These are phyloP conservation scores for Hansenula lynferdii DNA, from an alignment of 1,139 yeast species.

Conservation along the genomic window DNA sequence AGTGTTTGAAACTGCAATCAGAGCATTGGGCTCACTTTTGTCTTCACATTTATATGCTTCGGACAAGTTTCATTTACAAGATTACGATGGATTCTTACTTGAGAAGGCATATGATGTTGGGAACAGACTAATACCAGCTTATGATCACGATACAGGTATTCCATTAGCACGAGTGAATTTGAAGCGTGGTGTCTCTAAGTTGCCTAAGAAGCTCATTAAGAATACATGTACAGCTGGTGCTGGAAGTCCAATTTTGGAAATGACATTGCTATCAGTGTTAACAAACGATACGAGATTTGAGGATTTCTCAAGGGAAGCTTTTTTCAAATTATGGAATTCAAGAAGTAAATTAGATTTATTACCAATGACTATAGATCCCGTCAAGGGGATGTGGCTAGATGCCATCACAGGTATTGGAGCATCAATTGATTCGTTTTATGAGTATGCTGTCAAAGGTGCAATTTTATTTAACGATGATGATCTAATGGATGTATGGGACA, in stretches of 20 bases:
- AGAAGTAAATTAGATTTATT: slow-evolving; percentile 59
- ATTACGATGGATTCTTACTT: slow-evolving; percentile 68
- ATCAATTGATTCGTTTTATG: slow-evolving; percentile 89
- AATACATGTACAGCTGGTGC: slow-evolving; percentile 90
- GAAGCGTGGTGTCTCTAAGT: slow-evolving; percentile 39
- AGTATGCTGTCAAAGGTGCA: slow-evolving; percentile 76
- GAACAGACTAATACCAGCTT: slow-evolving; percentile 59
- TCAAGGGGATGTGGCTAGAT: slow-evolving; percentile 52
- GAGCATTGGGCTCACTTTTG: slow-evolving; percentile 74
- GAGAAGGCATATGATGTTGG: slow-evolving; percentile 72
- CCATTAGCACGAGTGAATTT: slow-evolving; percentile 76
- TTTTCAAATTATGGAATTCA: slow-evolving; percentile 65
- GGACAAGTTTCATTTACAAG: slow-evolving; percentile 44
- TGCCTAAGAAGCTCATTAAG: slow-evolving; percentile 27
- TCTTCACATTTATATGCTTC: slow-evolving; percentile 73
- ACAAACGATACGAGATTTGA: slow-evolving; percentile 76
- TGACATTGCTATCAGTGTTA: slow-evolving; percentile 64
- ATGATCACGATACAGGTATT: slow-evolving; percentile 52
- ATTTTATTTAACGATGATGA: slow-evolving; percentile 66
- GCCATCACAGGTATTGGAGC: slow-evolving; percentile 82
- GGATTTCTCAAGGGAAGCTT: slow-evolving; percentile 54
- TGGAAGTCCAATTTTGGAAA: slow-evolving; percentile 75
- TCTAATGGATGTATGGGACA: slow-evolving; percentile 55
- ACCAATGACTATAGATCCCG: slow-evolving; percentile 75
- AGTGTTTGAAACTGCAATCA: slow-evolving; percentile 79